A percentile compares a stretch with the other conserved stretches of the same genome.
phyloP scores from a whole-genome alignment of 2,329 filamentous ascomycete genomes.

The Huntiella omanensis region DNA sequence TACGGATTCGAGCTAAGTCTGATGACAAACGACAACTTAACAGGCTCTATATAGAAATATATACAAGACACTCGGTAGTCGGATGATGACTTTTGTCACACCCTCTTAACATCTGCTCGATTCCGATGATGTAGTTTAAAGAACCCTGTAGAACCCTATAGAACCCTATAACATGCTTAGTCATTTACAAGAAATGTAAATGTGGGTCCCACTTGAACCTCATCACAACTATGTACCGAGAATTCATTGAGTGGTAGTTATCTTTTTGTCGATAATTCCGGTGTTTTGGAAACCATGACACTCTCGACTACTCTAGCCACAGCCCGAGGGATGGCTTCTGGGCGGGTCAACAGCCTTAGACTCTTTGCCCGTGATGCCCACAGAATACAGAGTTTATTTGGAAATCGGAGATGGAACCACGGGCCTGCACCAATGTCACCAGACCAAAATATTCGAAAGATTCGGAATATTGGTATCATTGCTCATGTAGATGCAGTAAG shows the following conservation, averaged over 20 bases:
- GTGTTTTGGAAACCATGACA: neutral
- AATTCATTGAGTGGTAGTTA: too few relatives aligned
- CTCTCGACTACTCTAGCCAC: neutral
- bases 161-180: neutral
- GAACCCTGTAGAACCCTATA: too few relatives aligned
- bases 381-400: neutral
- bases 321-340: neutral
- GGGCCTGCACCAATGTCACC: neutral
- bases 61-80: too few relatives aligned
- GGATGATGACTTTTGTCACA: too few relatives aligned
- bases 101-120: too few relatives aligned
- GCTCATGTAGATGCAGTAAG: slow-evolving; percentile 81
- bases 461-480: slow-evolving; percentile 94
- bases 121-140: too few relatives aligned
- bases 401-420: slow-evolving; percentile 5
- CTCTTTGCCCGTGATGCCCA: neutral
- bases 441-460: neutral
- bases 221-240: too few relatives aligned
- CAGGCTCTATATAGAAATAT: too few relatives aligned
- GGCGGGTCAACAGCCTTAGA: neutral
- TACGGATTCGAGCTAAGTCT: too few relatives aligned
- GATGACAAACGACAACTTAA: too few relatives aligned
- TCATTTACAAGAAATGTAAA: neutral
- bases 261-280: too few relatives aligned
- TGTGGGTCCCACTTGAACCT: too few relatives aligned